Evolutionary conservation across 257 asterid species (phyloP), one percentile per base, ranked within the genome.

Genomic region (Gentiana macrophylla): DNA sequence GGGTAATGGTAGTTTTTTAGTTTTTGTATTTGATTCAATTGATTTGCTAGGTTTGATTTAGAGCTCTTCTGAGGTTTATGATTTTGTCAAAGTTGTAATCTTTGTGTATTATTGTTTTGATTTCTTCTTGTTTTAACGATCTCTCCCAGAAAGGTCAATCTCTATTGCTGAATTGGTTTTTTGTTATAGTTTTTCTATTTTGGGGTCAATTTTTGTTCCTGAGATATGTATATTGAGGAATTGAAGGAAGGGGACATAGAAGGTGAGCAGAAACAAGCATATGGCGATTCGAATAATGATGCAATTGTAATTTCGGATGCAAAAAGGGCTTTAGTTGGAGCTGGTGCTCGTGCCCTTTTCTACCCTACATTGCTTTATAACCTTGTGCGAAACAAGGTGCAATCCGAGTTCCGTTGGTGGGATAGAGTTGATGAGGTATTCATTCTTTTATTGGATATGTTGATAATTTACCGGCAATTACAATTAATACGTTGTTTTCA

Each of bases 391-490:
- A 86, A 90, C 68, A 86, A 79, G 84, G 69, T 90, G 62, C 86
- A 90, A 67, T 9, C 96, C 3, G 97, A 86, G 78, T 90, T 90
- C 68, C 94, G 80, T 8, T 90, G 97, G 97, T 90, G 96, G 97
- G 97, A 90, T 74, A 74, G 84, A 71, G 91, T 90, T 62, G 91
- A 90, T 60, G 86, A 90, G 97, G 97, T 86, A 81, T 62, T 7
- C 48, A 45, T 24, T 51, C 4, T 38, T 1, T 38, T 38, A 38
- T 1, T 7, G 6, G 8, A 38, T 38, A 4, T 38, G 8, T 7
- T 38, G 44, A 38, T 7, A 38, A 38, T 7, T 38, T 38, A 7
- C 44, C 1, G 4, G 6, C 44, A 38, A 4, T 38, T 38, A 7
- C 44, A 38, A 3, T 38, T 38, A 38, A 7, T 38, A 7, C 8